Evolutionary conservation across 2,329 filamentous ascomycete species (phyloP), one percentile per base, ranked within the genome.

Genomic region (Dactylellina cionopaga): DNA sequence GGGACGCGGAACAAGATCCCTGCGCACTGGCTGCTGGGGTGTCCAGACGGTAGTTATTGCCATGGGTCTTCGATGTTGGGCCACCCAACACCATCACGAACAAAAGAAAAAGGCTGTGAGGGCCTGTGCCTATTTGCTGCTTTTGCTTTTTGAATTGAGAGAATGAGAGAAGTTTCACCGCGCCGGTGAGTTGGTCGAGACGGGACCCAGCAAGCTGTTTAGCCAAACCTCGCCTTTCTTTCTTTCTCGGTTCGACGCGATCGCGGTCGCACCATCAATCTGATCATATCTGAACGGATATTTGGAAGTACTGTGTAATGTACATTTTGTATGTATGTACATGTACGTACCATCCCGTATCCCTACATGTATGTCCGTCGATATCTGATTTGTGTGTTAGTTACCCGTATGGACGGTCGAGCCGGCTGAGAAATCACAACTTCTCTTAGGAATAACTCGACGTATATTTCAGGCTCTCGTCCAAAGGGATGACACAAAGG

Each of bases 1-100:
- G 19, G 63, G 58, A 64, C 66, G 66, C 66, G 66, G 66, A 71
- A 71, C 41, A 41, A 43, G 15, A 71, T 71, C 66, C 66, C 58
- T 71, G 66, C 43, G 31, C 31, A 11, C 25, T 31, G 44, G n/a
- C 29, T 52, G 64, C 66, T 25, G 43, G 66, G 66, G 66, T 70
- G 25, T 70, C 63, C 56, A 56, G 56, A 70, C 43, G 56, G 49
- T 59, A n/a, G n/a, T n/a, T n/a, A 63, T 43, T 41, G 66, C 66
- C 66, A 71, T 62, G 66, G 44, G 65, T 70, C 49, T 37, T 46
- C 15, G 11, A 60, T n/a, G 47, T 55, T 69, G 54, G 64, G 64
- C 55, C 35, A 68, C 64, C 62, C 64, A 60, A 70, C 65, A 54
- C 54, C 47, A 58, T 54, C 25, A 11, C 27, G n/a, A 41, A 19